These are phyloP conservation scores for Porcisia deanei DNA, from an alignment of 208 protist genomes.

Conservation along the genomic window DNA sequence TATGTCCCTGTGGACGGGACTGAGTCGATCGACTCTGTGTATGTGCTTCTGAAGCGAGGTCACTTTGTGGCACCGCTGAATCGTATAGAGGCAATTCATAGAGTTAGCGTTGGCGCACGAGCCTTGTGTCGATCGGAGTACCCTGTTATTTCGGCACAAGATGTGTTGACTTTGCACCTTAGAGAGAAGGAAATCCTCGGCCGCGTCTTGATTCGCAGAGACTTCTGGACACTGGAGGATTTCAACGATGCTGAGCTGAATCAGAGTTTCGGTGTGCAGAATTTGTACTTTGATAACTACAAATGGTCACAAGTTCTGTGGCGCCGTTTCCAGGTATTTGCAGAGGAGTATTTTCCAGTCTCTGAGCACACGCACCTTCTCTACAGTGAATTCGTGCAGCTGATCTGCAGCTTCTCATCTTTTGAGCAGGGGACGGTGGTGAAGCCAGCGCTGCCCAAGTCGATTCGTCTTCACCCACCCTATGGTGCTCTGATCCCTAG, in stretches of 20 bases:
- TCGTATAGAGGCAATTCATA: constrained; percentile 80
- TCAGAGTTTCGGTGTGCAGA: constrained; percentile 87
- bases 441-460: constrained; percentile 47
- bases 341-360: constrained; percentile 83
- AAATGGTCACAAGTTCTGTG: constrained; percentile 91
- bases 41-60: constrained; percentile 69
- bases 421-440: constrained; percentile 75
- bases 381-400: constrained; percentile 76
- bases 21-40: constrained; percentile 80
- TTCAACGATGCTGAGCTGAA: constrained; percentile 91
- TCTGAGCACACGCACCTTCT: constrained; percentile 80
- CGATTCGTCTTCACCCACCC: constrained; percentile 62
- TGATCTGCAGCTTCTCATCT: constrained; percentile 77
- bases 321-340: constrained; percentile 84
- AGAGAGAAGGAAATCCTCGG: constrained; percentile 61
- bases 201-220: constrained; percentile 74
- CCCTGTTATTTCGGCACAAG: constrained; percentile 49
- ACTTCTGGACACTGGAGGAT: constrained; percentile 87
- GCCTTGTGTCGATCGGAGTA: constrained; percentile 65
- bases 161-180: constrained; percentile 47
- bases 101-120: constrained; percentile 49
- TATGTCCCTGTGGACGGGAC: constrained; percentile 82
- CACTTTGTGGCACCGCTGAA: constrained; percentile 78
- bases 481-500: constrained; percentile 59
- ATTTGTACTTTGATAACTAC: constrained; percentile 91